phyloP scores from a whole-genome alignment of 2,329 filamentous ascomycete species.

The Calonectria fujianensis region DNA sequence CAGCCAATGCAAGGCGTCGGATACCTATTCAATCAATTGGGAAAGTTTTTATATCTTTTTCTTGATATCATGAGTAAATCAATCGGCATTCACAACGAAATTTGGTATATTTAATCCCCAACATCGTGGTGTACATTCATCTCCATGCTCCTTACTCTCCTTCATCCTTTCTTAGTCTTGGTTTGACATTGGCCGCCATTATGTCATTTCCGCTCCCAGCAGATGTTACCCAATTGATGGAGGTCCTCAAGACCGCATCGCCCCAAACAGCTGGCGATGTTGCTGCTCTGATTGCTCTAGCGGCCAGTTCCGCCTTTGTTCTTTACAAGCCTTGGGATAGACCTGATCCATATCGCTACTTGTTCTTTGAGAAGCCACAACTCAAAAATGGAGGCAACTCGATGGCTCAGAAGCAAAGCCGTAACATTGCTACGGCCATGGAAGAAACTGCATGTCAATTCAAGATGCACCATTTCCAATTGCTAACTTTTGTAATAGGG shows the following conservation, averaged over 20 bases:
- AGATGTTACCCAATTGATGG: background rate
- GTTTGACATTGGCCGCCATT: slow-evolving; percentile 26
- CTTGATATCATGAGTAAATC: background rate
- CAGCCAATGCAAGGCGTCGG: background rate
- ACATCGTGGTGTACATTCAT: background rate
- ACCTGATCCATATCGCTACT: slow-evolving; percentile 68
- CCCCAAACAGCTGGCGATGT: slow-evolving; percentile 50
- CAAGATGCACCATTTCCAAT: background rate
- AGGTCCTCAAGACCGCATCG: slow-evolving; percentile 46
- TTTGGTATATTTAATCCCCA: slow-evolving; percentile 11
- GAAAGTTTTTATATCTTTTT: background rate
- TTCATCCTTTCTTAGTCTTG: background rate
- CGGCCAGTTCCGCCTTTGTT: slow-evolving; percentile 56
- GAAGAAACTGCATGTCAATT: slow-evolving; percentile 52
- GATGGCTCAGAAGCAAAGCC: slow-evolving; percentile 59
- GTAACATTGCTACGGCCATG: slow-evolving; percentile 64
- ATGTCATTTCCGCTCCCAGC: slow-evolving; percentile 36
- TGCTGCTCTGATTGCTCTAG: slow-evolving; percentile 51
- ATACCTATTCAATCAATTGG: background rate
- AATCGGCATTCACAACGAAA: slow-evolving; percentile 4
- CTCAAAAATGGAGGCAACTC: slow-evolving; percentile 60
- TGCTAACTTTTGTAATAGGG: background rate
- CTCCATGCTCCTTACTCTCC: slow-evolving; percentile 3
- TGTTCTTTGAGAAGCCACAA: slow-evolving; percentile 66
- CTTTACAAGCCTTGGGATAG: slow-evolving; percentile 67